phyloP scores from a whole-genome alignment of 164 flowering plant genomes.

The Magnolia sinica region DNA sequence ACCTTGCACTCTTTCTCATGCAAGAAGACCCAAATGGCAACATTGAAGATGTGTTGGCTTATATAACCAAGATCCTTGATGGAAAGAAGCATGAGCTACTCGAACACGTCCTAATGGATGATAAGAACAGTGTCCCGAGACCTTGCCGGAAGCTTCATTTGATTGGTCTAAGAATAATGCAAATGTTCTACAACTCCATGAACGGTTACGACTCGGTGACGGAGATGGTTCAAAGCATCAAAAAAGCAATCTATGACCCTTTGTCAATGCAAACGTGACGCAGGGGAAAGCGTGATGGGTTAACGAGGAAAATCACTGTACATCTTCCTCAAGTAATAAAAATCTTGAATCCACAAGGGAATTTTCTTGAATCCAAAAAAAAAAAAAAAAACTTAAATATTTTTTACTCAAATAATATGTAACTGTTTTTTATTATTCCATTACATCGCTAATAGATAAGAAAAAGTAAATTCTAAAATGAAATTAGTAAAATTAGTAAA shows the following conservation, averaged over 20 bases:
- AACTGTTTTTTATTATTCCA: too few relatives aligned
- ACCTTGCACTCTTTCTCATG: conserved; percentile 26
- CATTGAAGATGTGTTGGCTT: conserved; percentile 27
- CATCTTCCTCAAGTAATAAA: too few relatives aligned
- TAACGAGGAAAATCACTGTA: too few relatives aligned
- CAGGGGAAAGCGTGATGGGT: too few relatives aligned
- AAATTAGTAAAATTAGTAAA: too few relatives aligned
- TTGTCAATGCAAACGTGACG: not conserved
- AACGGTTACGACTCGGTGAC: conserved; percentile 32
- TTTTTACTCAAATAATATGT: too few relatives aligned
- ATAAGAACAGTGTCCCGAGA: conserved; percentile 4
- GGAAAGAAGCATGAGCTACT: conserved; percentile 27
- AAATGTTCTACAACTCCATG: conserved; percentile 40
- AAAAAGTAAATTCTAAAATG: too few relatives aligned
- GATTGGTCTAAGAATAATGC: conserved; percentile 26
- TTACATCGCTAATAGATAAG: too few relatives aligned
- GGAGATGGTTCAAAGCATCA: conserved; percentile 27
- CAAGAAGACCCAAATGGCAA: conserved; percentile 27
- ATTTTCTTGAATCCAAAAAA: too few relatives aligned
- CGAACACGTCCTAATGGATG: conserved; percentile 31
- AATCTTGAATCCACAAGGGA: too few relatives aligned
- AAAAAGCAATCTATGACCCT: conserved; percentile 31
- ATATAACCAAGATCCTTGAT: conserved; percentile 22
- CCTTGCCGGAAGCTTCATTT: conserved; percentile 30
- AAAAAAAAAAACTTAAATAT: too few relatives aligned